Conservation (phyloP, 441 rosid species). For the Eugenia klotzschiana region DNA sequence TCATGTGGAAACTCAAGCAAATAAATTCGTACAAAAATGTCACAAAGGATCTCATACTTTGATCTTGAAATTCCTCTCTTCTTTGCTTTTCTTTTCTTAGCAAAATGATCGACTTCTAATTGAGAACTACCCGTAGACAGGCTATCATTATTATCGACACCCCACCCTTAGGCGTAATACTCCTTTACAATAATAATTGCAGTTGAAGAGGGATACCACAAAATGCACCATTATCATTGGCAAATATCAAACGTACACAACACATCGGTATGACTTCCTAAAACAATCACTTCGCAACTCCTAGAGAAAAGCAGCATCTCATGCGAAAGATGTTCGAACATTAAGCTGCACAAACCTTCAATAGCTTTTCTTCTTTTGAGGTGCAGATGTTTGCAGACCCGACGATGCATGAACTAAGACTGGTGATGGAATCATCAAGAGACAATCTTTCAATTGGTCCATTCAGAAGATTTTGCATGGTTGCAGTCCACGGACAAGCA, state of each 20-base stretch:
- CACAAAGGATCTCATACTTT: neutral
- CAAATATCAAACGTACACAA: neutral
- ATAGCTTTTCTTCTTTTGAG: slow-evolving; percentile 23
- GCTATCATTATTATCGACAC: neutral
- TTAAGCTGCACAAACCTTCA: slow-evolving; percentile 24
- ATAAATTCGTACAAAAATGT: neutral
- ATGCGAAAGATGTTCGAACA: neutral
- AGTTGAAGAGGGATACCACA: neutral
- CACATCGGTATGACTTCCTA: neutral
- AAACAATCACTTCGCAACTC: neutral
- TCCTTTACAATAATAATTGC: neutral
- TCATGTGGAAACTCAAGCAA: neutral
- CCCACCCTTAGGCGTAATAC: neutral
- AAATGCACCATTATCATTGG: neutral
- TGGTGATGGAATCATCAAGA: slow-evolving; percentile 22
- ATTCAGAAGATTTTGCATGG: slow-evolving; percentile 25
- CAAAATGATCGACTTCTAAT: neutral
- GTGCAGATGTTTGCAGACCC: slow-evolving; percentile 29
- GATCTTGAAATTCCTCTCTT: neutral
- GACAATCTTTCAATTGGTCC: slow-evolving; percentile 32
- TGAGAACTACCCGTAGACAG: neutral
- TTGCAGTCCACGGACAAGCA: slow-evolving; percentile 9
- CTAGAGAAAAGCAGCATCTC: neutral
- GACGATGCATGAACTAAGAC: slow-evolving; percentile 35
- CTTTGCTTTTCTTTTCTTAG: neutral